phyloP scores from a whole-genome alignment of 495 filamentous ascomycete genomes.

The Platismatia glauca region DNA sequence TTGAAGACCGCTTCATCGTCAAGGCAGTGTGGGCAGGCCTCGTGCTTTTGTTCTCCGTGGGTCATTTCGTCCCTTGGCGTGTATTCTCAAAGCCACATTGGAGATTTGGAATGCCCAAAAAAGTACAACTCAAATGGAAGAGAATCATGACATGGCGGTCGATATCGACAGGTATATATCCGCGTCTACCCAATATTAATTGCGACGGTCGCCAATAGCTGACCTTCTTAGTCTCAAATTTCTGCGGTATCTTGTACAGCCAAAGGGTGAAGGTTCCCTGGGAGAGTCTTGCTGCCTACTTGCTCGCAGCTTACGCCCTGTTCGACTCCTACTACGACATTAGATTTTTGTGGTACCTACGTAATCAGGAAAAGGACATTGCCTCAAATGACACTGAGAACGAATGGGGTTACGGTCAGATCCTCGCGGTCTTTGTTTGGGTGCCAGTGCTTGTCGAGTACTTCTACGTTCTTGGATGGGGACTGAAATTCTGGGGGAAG shows the following conservation, averaged over 20 bases:
- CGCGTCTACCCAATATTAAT: not conserved
- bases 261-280: not conserved
- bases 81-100: not conserved
- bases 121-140: not conserved
- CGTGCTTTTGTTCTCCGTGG: not conserved
- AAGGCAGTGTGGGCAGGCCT: not conserved
- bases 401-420: constrained; percentile 4
- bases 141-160: not conserved
- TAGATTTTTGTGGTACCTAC: not conserved
- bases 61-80: constrained; percentile 4
- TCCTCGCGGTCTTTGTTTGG: not conserved
- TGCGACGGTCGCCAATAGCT: not conserved
- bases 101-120: not conserved
- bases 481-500: constrained; percentile 1
- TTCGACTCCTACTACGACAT: not conserved
- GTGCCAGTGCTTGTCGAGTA: constrained; percentile 8
- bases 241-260: not conserved
- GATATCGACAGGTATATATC: not conserved
- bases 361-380: not conserved
- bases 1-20: constrained; percentile 7
- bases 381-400: not conserved
- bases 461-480: not conserved
- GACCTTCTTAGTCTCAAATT: not conserved
- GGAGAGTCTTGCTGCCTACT: not conserved
- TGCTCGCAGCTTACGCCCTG: constrained; percentile 2